Base-by-base conservation (phyloP, 202 grass and related monocot species). In the Musa balbisiana region DNA sequence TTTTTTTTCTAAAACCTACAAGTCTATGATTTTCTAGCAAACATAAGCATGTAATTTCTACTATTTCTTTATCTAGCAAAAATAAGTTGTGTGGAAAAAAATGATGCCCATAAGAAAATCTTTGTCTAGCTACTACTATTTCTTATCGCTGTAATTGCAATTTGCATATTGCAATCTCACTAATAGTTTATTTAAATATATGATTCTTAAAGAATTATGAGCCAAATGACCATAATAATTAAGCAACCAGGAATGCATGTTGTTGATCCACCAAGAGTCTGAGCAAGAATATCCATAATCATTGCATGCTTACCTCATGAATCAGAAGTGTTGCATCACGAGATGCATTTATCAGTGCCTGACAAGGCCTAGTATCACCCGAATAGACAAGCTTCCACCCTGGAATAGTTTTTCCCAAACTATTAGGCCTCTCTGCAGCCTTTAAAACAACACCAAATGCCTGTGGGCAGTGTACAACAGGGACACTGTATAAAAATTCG, bases 341-440 rank as follows among this genome's bases (percentile, higher is more conserved):
- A 77, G 94, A 88, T 16, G 94, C 88, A 51, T 93, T 86, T 76
- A 97, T 79, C 53, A 97, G 86, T 82, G 84, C 86, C 33, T 87
- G 82, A 65, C 90, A 97, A 23, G 90, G 90, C 59, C 94, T 58
- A 0, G 94, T 98, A 71, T 98, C 94, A 12, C 94, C 94, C 52
- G 94, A 93, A 86, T 92, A 98, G 58, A 98, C 91, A 76, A 98
- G 62, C 64, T 98, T 98, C 94, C 94, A 98, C 71, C 94, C 94
- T 49, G 85, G 87, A 77, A 86, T 80, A 74, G 49, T 66, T 75
- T 89, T 93, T 54, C 86, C 87, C 55, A 67, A 33, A 70, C 66
- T 71, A 79, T 71, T 88, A 50, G 73, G 67, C 73, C 76, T 89
- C 70, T 83, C 80, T 52, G 71, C 76, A 55, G 81, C 78, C 83